phyloP scores from a whole-genome alignment of 495 filamentous ascomycete species.

The Amorphotheca resinae region DNA sequence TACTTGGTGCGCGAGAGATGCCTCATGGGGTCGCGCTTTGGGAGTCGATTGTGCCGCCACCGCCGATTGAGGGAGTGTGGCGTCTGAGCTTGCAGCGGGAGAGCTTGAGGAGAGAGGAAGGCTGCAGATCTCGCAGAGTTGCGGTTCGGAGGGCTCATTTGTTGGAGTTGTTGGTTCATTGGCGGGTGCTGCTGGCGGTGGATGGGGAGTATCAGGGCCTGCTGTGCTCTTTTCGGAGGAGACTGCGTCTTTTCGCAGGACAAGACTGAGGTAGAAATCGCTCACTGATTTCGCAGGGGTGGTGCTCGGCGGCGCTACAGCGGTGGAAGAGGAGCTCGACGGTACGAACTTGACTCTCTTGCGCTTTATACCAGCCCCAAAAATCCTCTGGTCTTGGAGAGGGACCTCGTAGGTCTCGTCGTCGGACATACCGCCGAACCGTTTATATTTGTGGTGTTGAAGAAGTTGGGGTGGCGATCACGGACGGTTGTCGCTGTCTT shows the following conservation, averaged over 20 bases:
- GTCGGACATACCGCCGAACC: conserved; percentile 11
- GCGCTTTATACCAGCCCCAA: conserved; percentile 64
- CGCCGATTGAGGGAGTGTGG: neutral
- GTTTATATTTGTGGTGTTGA: neutral
- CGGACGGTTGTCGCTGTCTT: too few relatives aligned
- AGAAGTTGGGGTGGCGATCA: neutral
- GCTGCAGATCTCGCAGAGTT: conserved; percentile 45
- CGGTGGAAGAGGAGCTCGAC: conserved; percentile 31
- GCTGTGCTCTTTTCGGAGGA: conserved; percentile 4
- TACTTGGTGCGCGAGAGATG: conserved; percentile 69
- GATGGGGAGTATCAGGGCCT: conserved; percentile 10
- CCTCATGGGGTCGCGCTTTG: conserved; percentile 41
- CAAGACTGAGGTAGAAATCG: conserved; percentile 60
- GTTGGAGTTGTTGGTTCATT: neutral
- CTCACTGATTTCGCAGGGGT: conserved; percentile 34
- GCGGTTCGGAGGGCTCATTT: neutral
- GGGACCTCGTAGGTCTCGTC: conserved; percentile 35
- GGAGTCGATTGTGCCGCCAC: neutral
- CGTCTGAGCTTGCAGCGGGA: conserved; percentile 1
- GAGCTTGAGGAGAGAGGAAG: conserved; percentile 32
- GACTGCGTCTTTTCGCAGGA: conserved; percentile 35
- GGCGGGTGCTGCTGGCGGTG: conserved; percentile 10
- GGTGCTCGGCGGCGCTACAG: conserved; percentile 32
- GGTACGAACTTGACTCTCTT: conserved; percentile 74
- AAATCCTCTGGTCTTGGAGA: conserved; percentile 60